Evolutionary conservation across 768 basidiomycete species (phyloP), one percentile per base, ranked within the genome.

Genomic region (Boletus sp.): DNA sequence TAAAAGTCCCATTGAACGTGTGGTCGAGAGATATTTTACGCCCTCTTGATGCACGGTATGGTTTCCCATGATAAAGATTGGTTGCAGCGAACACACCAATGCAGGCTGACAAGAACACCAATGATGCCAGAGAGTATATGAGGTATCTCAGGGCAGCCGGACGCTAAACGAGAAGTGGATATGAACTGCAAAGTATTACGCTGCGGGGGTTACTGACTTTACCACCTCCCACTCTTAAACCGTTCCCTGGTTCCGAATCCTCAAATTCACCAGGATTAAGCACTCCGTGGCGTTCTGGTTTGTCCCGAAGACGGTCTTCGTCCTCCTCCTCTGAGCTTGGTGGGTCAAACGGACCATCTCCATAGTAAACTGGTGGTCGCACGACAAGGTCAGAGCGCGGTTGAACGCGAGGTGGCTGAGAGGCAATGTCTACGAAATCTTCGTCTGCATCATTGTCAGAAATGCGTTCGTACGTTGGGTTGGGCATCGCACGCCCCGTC

Each of bases 1-100:
- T 58, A 67, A 98, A 98, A 2, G 95, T 98, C 4, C 92, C 93
- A 67, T 97, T 96, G 76, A 93, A 94, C 50, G 97, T 72, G 69
- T 94, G 89, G 67, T 98, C 92, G 80, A 98, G 84, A 5, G 87
- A 88, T 32, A 98, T 78, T 62, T 83, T 89, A 56, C 77, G 77
- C 36, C 71, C 78, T 2, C 91, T 89, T 29, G 78, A 77, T 6
- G 77, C 64, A 64, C 73, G 76, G 69, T 80, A 80, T 8, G 79
- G 65, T 54, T 79, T 73, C 18, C 86, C 83, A 28, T 79, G 78
- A 75, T 92, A 97, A 14, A 73, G 55, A 3, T 83, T 79, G 49
- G 80, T 76, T 1, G 91, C 94, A 12, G 93, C 88, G 60, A 94
- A 79, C 12, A 89, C 74, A 2, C 93, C 94, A 57, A 97, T 86